These are phyloP conservation scores for Malus hybrid DNA, from an alignment of 331 rosid species.

Conservation along the genomic window DNA sequence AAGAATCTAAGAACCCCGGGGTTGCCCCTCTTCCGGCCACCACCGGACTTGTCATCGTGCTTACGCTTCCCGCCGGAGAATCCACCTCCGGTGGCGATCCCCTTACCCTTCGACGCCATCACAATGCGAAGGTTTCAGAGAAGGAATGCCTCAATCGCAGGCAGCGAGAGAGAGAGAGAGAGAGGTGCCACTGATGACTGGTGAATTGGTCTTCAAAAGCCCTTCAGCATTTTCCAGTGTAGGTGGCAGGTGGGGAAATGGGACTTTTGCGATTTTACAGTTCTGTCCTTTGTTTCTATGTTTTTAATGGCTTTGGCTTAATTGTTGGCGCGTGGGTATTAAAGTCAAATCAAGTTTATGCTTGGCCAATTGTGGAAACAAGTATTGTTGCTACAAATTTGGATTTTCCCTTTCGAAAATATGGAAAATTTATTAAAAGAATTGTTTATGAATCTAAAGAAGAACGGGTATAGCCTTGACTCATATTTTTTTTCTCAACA, in stretches of 20 bases:
- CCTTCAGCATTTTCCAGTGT: neutral
- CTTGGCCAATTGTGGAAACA: no score
- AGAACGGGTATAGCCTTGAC: no score
- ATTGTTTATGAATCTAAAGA: no score
- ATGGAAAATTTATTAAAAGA: no score
- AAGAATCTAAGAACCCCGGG: conserved; percentile 55
- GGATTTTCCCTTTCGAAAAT: no score
- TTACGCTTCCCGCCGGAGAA: conserved; percentile 46
- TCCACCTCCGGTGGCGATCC: conserved; percentile 42
- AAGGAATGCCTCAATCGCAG: conserved; percentile 9
- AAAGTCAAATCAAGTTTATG: neutral
- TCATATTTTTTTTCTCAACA: no score
- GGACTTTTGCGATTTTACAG: neutral
- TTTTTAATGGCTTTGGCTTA: neutral
- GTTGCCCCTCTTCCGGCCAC: conserved; percentile 39
- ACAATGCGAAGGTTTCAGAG: conserved; percentile 15
- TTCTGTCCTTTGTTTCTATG: neutral
- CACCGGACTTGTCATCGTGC: conserved; percentile 42
- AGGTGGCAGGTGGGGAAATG: neutral
- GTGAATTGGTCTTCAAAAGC: neutral
- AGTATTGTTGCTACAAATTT: no score
- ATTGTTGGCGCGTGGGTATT: neutral
- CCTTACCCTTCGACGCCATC: conserved; percentile 67
- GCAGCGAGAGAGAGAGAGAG: conserved; percentile 2
- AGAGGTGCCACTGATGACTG: neutral